phyloP scores from a whole-genome alignment of 2,329 filamentous ascomycete species.

The Apiospora phragmitis region DNA sequence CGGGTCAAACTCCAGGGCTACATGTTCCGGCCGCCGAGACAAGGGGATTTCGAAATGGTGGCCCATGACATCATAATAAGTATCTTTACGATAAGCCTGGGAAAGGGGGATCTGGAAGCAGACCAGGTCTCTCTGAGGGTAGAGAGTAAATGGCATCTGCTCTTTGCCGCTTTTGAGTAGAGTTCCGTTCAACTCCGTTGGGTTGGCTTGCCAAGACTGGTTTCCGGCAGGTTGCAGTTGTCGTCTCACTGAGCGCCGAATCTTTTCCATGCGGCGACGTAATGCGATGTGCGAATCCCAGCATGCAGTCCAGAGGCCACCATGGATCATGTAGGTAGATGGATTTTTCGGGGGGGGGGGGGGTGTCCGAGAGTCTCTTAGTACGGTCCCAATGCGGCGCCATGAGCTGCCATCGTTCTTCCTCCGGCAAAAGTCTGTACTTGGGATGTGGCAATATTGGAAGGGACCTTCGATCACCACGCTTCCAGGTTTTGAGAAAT shows the following conservation, averaged over 20 bases:
- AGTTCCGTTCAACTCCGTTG: neutral
- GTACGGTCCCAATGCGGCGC: neutral
- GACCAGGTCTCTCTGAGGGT: neutral
- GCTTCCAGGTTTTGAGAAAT: neutral
- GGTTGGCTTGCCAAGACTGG: neutral
- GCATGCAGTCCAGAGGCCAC: neutral
- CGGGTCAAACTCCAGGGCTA: neutral
- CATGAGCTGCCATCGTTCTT: too few species aligned
- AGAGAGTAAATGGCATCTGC: neutral
- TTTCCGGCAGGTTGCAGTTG: neutral
- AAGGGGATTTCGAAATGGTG: neutral
- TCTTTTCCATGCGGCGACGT: neutral
- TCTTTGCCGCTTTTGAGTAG: neutral
- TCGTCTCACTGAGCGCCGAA: neutral
- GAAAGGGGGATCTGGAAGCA: neutral
- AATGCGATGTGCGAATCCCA: neutral
- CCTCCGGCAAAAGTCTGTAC: neutral
- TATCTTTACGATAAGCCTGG: neutral
- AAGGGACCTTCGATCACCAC: neutral
- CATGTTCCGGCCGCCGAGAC: accelerated
- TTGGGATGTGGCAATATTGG: too few species aligned
- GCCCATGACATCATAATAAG: neutral
- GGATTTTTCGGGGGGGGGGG: too few species aligned
- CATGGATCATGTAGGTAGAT: neutral
- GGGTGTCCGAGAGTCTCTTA: neutral